Base-by-base conservation (phyloP, 208 protist genomes). In the Blechomonas ayalai region DNA sequence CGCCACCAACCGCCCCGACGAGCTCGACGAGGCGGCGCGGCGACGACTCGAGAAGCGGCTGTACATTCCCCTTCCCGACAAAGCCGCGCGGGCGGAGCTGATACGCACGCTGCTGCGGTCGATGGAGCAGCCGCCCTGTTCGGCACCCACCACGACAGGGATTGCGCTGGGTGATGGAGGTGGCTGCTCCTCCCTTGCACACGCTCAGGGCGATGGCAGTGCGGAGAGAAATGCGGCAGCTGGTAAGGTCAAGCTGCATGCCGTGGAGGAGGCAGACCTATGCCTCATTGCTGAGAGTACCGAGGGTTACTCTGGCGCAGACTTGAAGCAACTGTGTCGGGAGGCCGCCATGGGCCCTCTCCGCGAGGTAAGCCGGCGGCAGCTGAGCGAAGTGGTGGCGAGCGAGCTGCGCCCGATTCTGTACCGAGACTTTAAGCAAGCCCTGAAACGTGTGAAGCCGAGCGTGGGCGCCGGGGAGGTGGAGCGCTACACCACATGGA, bases 21-120 rank as follows among this genome's bases (percentile, higher is more conserved):
- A 93, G 44, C 63, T 96, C 2, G 90, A 96, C 42, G 84, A 92
- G 45, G 90, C 90, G 2, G 82, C 86, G 15, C 52, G 81, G 16
- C 67, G 90, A 6, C 70, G 91, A 22, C 72, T 97, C 65, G 82
- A 93, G 59, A 95, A 96, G 61, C 65, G 91, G 8, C 56, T 96
- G 16, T 94, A 92, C 65, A 92, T 96, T 47, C 80, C 88, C 1
- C 66, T 96, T 10, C 90, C 90, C 0, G 80, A 95, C 52, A 34
- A 37, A 10, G 34, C 35, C 3, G 76, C 77, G 25, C 71, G 81
- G 2, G 45, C 50, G 13, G 53, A 82, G 40, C 67, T 90, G 20
- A 61, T 90, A 7, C 52, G 67, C 25, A 60, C 68, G 6, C 78
- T 92, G 34, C 66, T 90, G 24, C 39, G 52, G 24, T 66, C 55